These are phyloP conservation scores for Nematodospora valgi DNA, from an alignment of 805 yeast genomes.

Conservation along the genomic window DNA sequence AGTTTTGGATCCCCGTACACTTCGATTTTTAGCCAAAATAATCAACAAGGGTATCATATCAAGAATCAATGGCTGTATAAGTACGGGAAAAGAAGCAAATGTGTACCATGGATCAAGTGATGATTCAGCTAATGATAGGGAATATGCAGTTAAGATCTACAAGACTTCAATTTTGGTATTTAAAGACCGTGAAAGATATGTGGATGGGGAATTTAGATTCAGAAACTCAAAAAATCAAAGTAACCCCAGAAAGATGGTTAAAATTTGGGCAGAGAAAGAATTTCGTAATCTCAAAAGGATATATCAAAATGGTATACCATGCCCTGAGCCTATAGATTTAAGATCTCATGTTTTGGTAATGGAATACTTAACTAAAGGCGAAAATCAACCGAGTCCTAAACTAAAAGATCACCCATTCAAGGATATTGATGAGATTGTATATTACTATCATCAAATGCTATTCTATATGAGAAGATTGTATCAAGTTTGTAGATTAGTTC, in stretches of 20 bases:
- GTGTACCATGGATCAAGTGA: constrained; percentile 79
- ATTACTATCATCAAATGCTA: constrained; percentile 73
- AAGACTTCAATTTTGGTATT: constrained; percentile 96
- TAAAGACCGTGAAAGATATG: constrained; percentile 93
- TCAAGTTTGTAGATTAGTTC: constrained; percentile 85
- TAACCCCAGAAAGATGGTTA: constrained; percentile 96
- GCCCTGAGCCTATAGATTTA: constrained; percentile 88
- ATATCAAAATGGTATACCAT: constrained; percentile 75
- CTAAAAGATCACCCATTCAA: constrained; percentile 77
- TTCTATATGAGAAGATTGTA: constrained; percentile 84
- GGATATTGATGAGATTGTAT: constrained; percentile 60
- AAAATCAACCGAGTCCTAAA: constrained; percentile 89
- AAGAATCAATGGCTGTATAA: constrained; percentile 86
- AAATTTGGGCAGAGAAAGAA: constrained; percentile 98
- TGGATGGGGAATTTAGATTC: constrained; percentile 93
- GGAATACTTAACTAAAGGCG: constrained; percentile 81
- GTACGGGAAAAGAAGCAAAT: constrained; percentile 99
- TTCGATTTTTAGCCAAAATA: constrained; percentile 75
- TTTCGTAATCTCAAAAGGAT: constrained; percentile 87
- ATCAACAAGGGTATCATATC: constrained; percentile 81
- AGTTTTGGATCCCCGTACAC: constrained; percentile 92
- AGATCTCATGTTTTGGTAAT: constrained; percentile 88
- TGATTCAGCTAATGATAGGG: constrained; percentile 41
- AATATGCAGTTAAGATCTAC: constrained; percentile 87
- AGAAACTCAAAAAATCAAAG: constrained; percentile 80